phyloP scores from a whole-genome alignment of 345 rosid species.

The Xanthoceras sorbifolium region DNA sequence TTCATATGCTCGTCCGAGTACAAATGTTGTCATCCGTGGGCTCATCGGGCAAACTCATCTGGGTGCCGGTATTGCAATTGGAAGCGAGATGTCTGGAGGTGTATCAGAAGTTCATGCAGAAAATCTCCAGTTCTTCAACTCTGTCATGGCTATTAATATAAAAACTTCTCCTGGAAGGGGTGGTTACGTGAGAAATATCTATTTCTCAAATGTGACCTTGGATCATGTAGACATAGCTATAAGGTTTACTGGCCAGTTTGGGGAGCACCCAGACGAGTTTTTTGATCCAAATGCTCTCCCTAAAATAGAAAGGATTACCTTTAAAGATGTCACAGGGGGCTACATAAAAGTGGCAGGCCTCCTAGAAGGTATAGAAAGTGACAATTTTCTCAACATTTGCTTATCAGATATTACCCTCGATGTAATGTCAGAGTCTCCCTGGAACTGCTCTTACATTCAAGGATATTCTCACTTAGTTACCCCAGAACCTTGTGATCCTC shows the following conservation, averaged over 20 bases:
- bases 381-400: conserved; percentile 68
- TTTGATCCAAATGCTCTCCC: conserved; percentile 82
- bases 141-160: conserved; percentile 68
- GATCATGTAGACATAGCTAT: conserved; percentile 61
- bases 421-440: conserved; percentile 51
- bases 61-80: conserved; percentile 85
- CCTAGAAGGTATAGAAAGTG: conserved; percentile 84
- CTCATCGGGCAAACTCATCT: conserved; percentile 67
- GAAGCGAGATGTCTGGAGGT: conserved; percentile 99
- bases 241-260: conserved; percentile 67
- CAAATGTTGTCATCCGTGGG: conserved; percentile 66
- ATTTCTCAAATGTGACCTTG: conserved; percentile 60
- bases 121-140: conserved; percentile 57
- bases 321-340: conserved; percentile 71
- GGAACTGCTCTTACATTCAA: conserved; percentile 77
- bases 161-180: conserved; percentile 95
- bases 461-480: conserved; percentile 78
- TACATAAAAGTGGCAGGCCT: conserved; percentile 69
- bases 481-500: conserved; percentile 72
- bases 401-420: conserved; percentile 60
- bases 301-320: conserved; percentile 58
- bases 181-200: conserved; percentile 82
- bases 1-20: conserved; percentile 75
- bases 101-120: conserved; percentile 76
- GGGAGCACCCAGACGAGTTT: conserved; percentile 85